Evolutionary conservation across 2,329 filamentous ascomycete species (phyloP).

Genomic region (Bipolaris zeicola): DNA sequence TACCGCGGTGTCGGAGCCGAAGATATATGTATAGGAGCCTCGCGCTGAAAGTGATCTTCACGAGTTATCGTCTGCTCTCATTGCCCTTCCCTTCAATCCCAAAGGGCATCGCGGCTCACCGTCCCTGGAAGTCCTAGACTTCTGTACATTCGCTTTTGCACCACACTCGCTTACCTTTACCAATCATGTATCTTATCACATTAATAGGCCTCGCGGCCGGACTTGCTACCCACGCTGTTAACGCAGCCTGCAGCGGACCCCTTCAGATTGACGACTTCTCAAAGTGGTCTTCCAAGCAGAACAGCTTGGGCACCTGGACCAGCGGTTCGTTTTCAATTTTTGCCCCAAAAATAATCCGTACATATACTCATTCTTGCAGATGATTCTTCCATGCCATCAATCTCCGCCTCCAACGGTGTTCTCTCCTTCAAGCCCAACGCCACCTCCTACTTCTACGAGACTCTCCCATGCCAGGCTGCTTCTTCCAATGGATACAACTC

Average conservation of each 20-base stretch:
- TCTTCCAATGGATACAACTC: slow-evolving; percentile 55
- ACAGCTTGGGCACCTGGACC: slow-evolving; percentile 44
- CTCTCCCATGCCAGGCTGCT: slow-evolving; percentile 56
- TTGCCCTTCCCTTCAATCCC: slow-evolving; percentile 20
- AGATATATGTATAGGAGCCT: slow-evolving; percentile 32
- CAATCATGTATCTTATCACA: slow-evolving; percentile 38
- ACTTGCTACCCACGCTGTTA: slow-evolving; percentile 31
- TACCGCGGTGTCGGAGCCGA: slow-evolving; percentile 20
- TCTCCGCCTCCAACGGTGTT: slow-evolving; percentile 51
- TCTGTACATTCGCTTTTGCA: slow-evolving; percentile 48
- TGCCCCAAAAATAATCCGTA: no score
- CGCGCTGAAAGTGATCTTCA: slow-evolving; percentile 11
- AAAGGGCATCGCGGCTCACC: slow-evolving; percentile 23
- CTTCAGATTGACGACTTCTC: slow-evolving; percentile 50
- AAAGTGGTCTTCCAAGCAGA: slow-evolving; percentile 44
- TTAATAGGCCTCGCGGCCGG: slow-evolving; percentile 44
- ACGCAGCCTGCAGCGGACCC: slow-evolving; percentile 44
- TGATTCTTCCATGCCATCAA: slow-evolving; percentile 56
- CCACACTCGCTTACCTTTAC: slow-evolving; percentile 33
- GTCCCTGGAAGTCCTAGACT: slow-evolving; percentile 38
- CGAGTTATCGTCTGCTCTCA: slow-evolving; percentile 29
- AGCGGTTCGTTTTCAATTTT: slow-evolving; percentile 33
- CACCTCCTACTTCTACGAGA: slow-evolving; percentile 61
- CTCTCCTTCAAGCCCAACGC: slow-evolving; percentile 58
- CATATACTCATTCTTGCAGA: slow-evolving; percentile 46